These are phyloP conservation scores for Euphrasia arctica DNA, from an alignment of 305 asterid genomes.

Conservation along the genomic window DNA sequence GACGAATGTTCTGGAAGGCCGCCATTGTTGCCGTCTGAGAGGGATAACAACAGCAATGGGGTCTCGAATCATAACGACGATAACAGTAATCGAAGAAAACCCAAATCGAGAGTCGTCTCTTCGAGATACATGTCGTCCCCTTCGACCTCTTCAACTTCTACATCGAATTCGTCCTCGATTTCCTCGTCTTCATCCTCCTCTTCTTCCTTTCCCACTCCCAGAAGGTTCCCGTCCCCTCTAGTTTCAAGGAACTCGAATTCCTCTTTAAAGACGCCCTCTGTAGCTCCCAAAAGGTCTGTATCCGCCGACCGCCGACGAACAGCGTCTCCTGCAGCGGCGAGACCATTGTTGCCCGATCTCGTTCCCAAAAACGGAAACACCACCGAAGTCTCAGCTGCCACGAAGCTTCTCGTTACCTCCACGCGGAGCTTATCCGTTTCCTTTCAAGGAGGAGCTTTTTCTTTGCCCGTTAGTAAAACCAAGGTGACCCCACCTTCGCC, in stretches of 20 bases:
- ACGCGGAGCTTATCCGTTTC: slow-evolving; percentile 88
- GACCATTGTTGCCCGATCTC: slow-evolving; percentile 61
- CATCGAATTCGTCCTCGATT: slow-evolving; percentile 60
- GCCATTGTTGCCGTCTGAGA: slow-evolving; percentile 78
- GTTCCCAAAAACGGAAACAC: slow-evolving; percentile 20
- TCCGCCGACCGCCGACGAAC: slow-evolving; percentile 76
- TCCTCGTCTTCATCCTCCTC: slow-evolving; percentile 47
- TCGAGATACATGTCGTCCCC: slow-evolving; percentile 95
- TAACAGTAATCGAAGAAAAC: slow-evolving; percentile 44
- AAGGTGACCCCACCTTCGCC: slow-evolving; percentile 71
- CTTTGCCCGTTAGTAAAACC: slow-evolving; percentile 79
- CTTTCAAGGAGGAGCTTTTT: slow-evolving; percentile 86
- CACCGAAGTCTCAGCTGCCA: slow-evolving; percentile 64
- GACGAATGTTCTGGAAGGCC: slow-evolving; percentile 48
- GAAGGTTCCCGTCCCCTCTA: slow-evolving; percentile 74
- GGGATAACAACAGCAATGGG: slow-evolving; percentile 48
- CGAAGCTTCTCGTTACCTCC: slow-evolving; percentile 70
- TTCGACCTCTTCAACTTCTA: slow-evolving; percentile 69
- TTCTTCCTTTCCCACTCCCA: slow-evolving; percentile 32
- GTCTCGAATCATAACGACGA: slow-evolving; percentile 14
- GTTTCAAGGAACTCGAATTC: slow-evolving; percentile 59
- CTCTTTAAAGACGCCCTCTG: slow-evolving; percentile 39
- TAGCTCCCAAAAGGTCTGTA: slow-evolving; percentile 66
- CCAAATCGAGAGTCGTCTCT: slow-evolving; percentile 73
- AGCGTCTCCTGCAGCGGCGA: slow-evolving; percentile 37